Conservation (phyloP, 345 rosid species). For the Bruguiera gymnorhiza region DNA sequence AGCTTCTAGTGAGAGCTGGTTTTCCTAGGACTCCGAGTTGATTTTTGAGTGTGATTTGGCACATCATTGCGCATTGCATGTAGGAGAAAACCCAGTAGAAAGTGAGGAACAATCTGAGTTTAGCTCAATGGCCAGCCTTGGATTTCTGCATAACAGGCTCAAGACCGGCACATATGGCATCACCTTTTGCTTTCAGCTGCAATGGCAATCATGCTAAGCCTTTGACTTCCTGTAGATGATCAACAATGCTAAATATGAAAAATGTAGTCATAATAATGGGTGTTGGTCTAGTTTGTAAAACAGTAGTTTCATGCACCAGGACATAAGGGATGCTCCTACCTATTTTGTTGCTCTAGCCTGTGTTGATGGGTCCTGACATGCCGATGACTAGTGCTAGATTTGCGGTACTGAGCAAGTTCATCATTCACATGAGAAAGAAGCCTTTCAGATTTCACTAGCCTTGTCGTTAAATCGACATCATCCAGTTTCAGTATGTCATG, state of each 20-base stretch:
- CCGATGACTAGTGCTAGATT: slow-evolving; percentile 25
- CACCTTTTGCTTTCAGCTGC: too few species aligned
- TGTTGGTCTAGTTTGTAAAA: not conserved
- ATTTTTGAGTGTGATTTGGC: too few species aligned
- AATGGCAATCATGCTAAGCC: not conserved
- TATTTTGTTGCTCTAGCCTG: slow-evolving; percentile 34
- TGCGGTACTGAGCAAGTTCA: slow-evolving; percentile 57
- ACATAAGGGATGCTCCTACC: slow-evolving; percentile 15
- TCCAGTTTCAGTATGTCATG: slow-evolving; percentile 29
- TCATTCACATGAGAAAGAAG: slow-evolving; percentile 48
- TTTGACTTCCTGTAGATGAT: slow-evolving; percentile 24
- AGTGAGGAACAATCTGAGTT: too few species aligned
- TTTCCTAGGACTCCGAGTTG: too few species aligned
- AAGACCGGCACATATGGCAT: too few species aligned
- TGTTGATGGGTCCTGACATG: slow-evolving; percentile 33
- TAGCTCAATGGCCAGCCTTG: too few species aligned
- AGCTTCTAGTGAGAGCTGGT: too few species aligned
- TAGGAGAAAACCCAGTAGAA: too few species aligned
- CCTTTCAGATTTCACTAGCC: slow-evolving; percentile 47
- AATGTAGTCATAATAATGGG: not conserved
- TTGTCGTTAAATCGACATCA: slow-evolving; percentile 39
- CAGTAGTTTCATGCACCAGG: not conserved
- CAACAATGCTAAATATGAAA: not conserved
- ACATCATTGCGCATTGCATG: too few species aligned
- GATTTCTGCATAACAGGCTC: too few species aligned